Base-by-base conservation (phyloP, 768 basidiomycete species). In the Boletus pseudopeckii region DNA sequence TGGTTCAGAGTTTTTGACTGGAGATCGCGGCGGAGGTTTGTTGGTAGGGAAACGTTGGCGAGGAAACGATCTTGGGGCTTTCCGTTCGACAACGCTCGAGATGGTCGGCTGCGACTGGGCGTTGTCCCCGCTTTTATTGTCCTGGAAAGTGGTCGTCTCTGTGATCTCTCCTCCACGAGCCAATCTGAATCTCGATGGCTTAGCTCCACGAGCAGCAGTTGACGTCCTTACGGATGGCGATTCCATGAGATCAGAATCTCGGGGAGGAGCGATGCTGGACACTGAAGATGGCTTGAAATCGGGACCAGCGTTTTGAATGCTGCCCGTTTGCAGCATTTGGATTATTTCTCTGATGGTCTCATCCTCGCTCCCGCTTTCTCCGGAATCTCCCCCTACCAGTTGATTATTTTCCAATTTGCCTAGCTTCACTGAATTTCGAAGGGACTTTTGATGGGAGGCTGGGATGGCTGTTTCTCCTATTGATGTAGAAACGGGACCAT, bases 361-460 rank as follows among this genome's bases (percentile, higher is more conserved):
- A 39, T 74, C 77, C 52, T 85, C 84, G 45, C 79, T 82, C 32
- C 70, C 82, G 49, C 82, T 84, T 44, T 82, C 81, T 30, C 71
- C 75, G 26, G 63, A 73, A 50, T 74, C 75, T n/a, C 72, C 76
- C 4, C 80, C 83, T 17, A 82, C 72, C 9, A 87, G 73, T 17
- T 69, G 74, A 36, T 73, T 69, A 22, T 78, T 69, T 58, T 83
- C 80, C 30, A 84, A 57, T 62, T 78, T 84, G 9, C 85, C 84
- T n/a, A 78, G 70, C 33, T 77, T 76, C 47, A 87, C 73, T 2
- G 82, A 77, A 45, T 70, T 72, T 62, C 78, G 80, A 18, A 85
- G 63, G 17, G 78, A 78, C 33, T 73, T 77, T 33, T 76, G 72
- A 42, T 72, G 72, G 13, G 78, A 72, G 15, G 67, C 75, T 6